Base-by-base conservation (phyloP, 2,329 filamentous ascomycete genomes). In the Plectosphaerella cucumerina region DNA sequence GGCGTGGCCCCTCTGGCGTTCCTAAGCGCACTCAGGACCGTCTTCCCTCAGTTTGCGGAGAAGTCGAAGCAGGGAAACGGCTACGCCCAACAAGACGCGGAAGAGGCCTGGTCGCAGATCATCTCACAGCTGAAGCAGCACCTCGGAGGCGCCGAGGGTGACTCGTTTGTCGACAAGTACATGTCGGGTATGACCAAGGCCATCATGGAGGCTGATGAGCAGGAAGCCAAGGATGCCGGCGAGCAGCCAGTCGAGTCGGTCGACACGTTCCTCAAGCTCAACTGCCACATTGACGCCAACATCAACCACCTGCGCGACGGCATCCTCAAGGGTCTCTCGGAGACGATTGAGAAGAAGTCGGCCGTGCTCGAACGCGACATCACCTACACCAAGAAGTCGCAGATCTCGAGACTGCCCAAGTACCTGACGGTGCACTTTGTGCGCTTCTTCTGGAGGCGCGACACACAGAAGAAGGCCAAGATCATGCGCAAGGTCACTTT, bases 401-500 rank as follows among this genome's bases (percentile, higher is more conserved):
- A 86, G 64, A 95, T 99, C 60, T 84, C 92, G 11, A 86, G 93
- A 18, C 76, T 97, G 46, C 94, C 94, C 17, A 96, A 96, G 69
- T 97, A 99, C 67, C 80, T 99, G 43, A 94, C 94, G 0, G 90
- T 99, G 4, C 94, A 99, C 70, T 96, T 99, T 67, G 89, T 99
- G 51, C 90, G 94, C 57, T 99, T 99, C 74, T 97, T 93, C 75
- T 99, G 94, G 94, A 93, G 96, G 65, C 85, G 87, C 44, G 90
- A 96, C 59, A 91, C 90, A 4, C 87, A 95, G 70, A 97, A 97
- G 77, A 99, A 99, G 78, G 92, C 93, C 59, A 99, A 99, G 80
- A 99, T 99, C 61, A 93, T 99, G 89, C 89, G 92, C 66, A 99
- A 97, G 73, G 94, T 99, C 51, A 93, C 90, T 0, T 99, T 99